Percentiles rank a stretch among this genome's conserved stretches.
These are phyloP conservation scores for Solanum chaucha DNA, from an alignment of 257 asterid genomes.

Conservation along the genomic window DNA sequence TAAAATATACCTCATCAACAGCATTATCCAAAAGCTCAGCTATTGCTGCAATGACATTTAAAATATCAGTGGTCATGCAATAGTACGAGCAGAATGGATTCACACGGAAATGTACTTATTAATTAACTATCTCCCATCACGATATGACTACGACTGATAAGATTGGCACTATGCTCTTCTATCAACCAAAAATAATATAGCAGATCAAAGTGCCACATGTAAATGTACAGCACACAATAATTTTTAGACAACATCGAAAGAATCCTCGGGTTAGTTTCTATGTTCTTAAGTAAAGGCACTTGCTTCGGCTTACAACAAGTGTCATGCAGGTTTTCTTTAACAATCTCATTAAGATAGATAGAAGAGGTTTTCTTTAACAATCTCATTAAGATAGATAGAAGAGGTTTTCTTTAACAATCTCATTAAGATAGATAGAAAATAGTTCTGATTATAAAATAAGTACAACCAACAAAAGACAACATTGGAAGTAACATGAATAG, in stretches of 20 bases:
- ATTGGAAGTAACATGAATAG: background rate
- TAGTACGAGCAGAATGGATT: background rate
- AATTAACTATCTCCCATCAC: background rate
- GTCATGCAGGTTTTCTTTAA: background rate
- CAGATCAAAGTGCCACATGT: background rate
- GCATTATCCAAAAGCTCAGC: conserved; percentile 96
- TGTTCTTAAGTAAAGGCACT: background rate
- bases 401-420: background rate
- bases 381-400: background rate
- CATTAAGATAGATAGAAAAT: background rate
- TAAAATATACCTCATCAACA: conserved; percentile 78
- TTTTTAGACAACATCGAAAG: background rate
- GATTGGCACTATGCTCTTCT: background rate
- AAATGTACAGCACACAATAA: background rate
- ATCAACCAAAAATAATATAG: background rate
- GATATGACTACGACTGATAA: background rate
- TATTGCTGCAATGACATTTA: conserved; percentile 47
- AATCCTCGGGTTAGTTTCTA: background rate
- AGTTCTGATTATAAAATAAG: background rate
- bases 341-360: background rate
- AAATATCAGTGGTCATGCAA: background rate
- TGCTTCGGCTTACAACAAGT: background rate
- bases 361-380: background rate
- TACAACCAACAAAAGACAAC: background rate
- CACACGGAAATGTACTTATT: background rate